Base-by-base conservation (phyloP, 2,329 filamentous ascomycete genomes). In the Nothophoma quercina region DNA sequence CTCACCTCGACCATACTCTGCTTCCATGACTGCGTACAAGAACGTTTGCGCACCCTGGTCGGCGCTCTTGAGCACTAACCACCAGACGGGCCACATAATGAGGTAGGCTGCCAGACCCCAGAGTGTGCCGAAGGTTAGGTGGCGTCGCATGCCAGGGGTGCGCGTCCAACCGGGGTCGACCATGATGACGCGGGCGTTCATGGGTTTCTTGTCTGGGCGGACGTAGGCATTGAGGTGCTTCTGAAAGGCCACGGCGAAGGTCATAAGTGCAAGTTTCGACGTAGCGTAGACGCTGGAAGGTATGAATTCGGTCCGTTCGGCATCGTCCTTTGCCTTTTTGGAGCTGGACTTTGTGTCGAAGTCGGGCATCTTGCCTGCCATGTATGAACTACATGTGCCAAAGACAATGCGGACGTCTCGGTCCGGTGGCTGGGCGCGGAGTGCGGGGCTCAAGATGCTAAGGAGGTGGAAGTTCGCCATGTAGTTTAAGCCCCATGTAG, bases 381-480 rank as follows among this genome's bases (percentile, higher is more conserved):
- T 90, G 75, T 99, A 98, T 26, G 90, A 88, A 16, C 91, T 88
- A 73, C 96, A 99, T 0, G 90, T 96, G 1, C 90, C 82, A 60
- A 98, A 85, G 50, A 99, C 83, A 56, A 99, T 83, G 56, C 95
- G 84, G 13, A 99, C 91, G 73, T 99, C 95, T 65, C 95, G 86
- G 73, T 99, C 95, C 48, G 96, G 87, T 2, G 95, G 95, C 75
- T 99, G 95, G 1, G 90, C 91, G 60, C 91, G 86, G 55, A 99
- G 82, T 0, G 95, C 93, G 0, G 95, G 95, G 63, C 89, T 95
- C 28, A 99, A 81, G 23, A 99, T 96, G 60, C 90, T 90, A 35
- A 99, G 82, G 3, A 99, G 82, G 69, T 99, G 96, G 77, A 97
- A 98, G 74, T 97, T 98, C 58, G 92, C 89, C 30, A 99, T 83